Conservation (phyloP, 1,284 basidiomycete genomes). For the Puccinia coronata region DNA sequence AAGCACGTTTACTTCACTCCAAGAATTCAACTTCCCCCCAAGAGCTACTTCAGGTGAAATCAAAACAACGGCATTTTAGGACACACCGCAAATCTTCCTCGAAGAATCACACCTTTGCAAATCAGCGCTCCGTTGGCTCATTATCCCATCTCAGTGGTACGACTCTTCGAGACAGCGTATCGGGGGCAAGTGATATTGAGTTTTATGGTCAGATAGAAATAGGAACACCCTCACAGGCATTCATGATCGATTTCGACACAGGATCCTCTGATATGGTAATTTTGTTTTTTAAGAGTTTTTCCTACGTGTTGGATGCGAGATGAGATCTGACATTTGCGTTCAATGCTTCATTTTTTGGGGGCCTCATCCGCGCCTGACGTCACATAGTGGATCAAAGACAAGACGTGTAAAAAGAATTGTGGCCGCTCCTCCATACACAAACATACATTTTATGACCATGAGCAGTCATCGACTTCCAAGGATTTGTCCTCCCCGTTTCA, state of each 20-base stretch:
- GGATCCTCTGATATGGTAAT: conserved; percentile 49
- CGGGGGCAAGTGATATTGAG: conserved; percentile 51
- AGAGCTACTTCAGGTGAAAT: neutral
- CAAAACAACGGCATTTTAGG: neutral
- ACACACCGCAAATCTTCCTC: neutral
- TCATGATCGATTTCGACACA: conserved; percentile 54
- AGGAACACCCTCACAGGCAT: conserved; percentile 52
- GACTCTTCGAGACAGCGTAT: conserved; percentile 26
- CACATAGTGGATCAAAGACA: conserved; percentile 44
- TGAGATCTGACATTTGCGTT: neutral
- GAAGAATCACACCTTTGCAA: neutral
- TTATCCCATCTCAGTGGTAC: conserved; percentile 24
- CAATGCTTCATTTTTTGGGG: neutral
- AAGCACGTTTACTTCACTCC: neutral
- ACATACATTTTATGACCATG: conserved; percentile 42
- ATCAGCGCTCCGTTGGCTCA: neutral
- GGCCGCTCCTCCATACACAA: conserved; percentile 11
- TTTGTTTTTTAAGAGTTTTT: neutral
- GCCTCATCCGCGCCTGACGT: neutral
- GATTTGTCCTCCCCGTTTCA: conserved; percentile 31
- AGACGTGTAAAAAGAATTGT: conserved; percentile 45
- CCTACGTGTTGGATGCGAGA: neutral
- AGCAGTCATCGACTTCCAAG: conserved; percentile 34
- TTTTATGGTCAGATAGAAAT: conserved; percentile 52
- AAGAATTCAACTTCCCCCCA: conserved; percentile 7